Evolutionary conservation across 202 grass and related monocot genomes (phyloP).

Genomic region (Panicum virgatum): DNA sequence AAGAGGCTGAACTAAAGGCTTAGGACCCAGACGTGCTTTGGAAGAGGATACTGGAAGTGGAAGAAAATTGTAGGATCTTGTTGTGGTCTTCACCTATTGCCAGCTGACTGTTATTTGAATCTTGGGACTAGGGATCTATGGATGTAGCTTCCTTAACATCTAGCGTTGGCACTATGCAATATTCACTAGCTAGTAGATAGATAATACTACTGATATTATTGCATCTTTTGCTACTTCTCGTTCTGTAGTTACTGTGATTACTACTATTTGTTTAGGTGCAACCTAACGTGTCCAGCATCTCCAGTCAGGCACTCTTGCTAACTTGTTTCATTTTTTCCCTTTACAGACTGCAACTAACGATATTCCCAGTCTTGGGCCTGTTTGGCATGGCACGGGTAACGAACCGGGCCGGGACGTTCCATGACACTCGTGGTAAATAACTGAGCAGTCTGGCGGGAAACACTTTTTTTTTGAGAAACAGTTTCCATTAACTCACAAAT

Average conservation of each 20-base stretch:
- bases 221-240: not conserved
- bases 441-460: too few relatives aligned
- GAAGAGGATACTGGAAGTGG: conserved; percentile 42
- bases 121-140: not conserved
- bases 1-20: conserved; percentile 27
- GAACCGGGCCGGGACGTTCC: too few relatives aligned
- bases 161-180: not conserved
- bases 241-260: not conserved
- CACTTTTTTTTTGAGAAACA: too few relatives aligned
- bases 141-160: not conserved
- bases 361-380: too few relatives aligned
- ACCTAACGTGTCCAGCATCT: too few relatives aligned
- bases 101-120: not conserved
- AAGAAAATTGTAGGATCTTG: not conserved
- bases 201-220: not conserved
- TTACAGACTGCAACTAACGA: too few relatives aligned
- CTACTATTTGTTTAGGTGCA: too few relatives aligned
- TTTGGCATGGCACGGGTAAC: too few relatives aligned
- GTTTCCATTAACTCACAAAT: too few relatives aligned
- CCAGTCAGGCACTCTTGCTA: too few relatives aligned
- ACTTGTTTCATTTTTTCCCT: too few relatives aligned
- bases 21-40: conserved; percentile 11
- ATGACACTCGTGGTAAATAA: too few relatives aligned
- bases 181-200: not conserved
- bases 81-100: not conserved